Evolutionary conservation across 305 asterid species (phyloP).

Genomic region (Ajuga reptans): DNA sequence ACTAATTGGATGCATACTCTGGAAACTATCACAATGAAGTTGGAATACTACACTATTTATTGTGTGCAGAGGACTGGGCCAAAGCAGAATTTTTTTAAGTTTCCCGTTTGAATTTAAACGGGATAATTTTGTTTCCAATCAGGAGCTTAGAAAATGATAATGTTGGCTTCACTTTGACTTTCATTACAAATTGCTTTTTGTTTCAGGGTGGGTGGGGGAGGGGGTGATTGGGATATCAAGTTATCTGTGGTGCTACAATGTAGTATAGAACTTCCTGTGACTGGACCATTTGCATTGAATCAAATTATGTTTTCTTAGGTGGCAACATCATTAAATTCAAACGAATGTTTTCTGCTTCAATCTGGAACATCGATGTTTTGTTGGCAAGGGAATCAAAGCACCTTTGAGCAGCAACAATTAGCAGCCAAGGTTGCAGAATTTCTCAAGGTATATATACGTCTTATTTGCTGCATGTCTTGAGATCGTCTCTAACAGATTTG

Average conservation of each 20-base stretch:
- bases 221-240: not conserved
- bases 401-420: slow-evolving; percentile 78
- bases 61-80: not conserved
- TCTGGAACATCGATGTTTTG: slow-evolving; percentile 63
- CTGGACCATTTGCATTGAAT: not conserved
- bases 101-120: not conserved
- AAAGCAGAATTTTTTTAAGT: not conserved
- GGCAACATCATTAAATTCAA: slow-evolving; percentile 68
- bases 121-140: not conserved
- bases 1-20: not conserved
- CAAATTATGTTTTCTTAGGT: slow-evolving; percentile 37
- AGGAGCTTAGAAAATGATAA: not conserved
- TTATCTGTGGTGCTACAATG: slow-evolving; percentile 4
- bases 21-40: not conserved
- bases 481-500: not conserved
- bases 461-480: not conserved
- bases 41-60: not conserved
- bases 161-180: slow-evolving; percentile 8
- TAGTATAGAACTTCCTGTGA: not conserved
- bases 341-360: slow-evolving; percentile 82
- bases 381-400: slow-evolving; percentile 85
- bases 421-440: slow-evolving; percentile 70
- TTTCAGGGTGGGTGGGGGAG: not conserved
- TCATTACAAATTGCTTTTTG: not conserved
- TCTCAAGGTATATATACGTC: slow-evolving; percentile 49